A percentile compares a stretch with the other conserved stretches of the same genome.
Evolutionary conservation across 345 rosid genomes (phyloP).

Genomic region (Eucalyptus cloeziana): DNA sequence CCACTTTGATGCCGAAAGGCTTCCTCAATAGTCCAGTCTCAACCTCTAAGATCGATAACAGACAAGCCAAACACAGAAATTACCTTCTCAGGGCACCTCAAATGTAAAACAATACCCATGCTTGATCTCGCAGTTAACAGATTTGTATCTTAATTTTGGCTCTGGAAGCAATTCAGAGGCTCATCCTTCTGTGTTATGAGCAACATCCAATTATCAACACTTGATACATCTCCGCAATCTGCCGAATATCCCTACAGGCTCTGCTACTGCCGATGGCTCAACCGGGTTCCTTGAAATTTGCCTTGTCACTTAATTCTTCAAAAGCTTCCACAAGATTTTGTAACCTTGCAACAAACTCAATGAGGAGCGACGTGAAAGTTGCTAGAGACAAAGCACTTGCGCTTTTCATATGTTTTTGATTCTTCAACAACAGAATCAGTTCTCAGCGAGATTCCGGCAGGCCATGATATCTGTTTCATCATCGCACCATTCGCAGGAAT

Average conservation of each 20-base stretch:
- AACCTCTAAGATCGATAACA: neutral
- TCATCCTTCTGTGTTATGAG: neutral
- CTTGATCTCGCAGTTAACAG: neutral
- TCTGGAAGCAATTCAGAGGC: neutral
- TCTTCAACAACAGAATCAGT: constrained; percentile 23
- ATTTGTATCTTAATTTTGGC: neutral
- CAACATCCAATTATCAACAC: neutral
- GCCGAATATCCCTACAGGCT: constrained; percentile 20
- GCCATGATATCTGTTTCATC: constrained; percentile 55
- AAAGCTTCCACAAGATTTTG: constrained; percentile 60
- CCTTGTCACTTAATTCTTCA: constrained; percentile 53
- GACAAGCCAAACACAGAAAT: neutral
- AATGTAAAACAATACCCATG: neutral
- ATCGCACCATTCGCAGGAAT: constrained; percentile 3
- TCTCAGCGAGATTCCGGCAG: constrained; percentile 18
- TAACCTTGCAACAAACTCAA: constrained; percentile 84
- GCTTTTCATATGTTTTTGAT: constrained; percentile 64
- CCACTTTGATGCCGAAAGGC: neutral
- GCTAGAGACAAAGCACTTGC: constrained; percentile 86
- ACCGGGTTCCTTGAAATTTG: constrained; percentile 62
- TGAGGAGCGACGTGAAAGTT: constrained; percentile 74
- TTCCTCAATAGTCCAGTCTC: neutral
- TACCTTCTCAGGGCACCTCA: neutral
- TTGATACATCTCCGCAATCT: constrained; percentile 11
- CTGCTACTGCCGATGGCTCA: constrained; percentile 1